These are phyloP conservation scores for Phytopythium oedochilum DNA, from an alignment of 352 stramenopile genomes.

Conservation along the genomic window DNA sequence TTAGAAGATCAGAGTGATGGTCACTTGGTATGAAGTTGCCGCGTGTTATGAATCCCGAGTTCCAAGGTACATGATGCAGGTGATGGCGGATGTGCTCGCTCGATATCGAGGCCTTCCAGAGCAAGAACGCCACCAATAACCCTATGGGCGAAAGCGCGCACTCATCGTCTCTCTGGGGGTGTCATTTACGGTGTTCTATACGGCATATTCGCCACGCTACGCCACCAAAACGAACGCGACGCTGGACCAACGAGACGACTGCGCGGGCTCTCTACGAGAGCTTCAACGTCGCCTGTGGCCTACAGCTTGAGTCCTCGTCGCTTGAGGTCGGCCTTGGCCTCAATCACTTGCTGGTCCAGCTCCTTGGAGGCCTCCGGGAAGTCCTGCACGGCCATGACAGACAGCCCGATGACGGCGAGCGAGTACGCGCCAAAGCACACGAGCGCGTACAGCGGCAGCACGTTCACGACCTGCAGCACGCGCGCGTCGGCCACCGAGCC, in stretches of 20 bases:
- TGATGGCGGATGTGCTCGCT: neutral
- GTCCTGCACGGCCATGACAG: conserved; percentile 66
- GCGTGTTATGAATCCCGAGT: neutral
- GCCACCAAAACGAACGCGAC: neutral
- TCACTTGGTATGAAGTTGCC: neutral
- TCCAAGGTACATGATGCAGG: neutral
- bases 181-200: neutral
- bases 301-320: conserved; percentile 57
- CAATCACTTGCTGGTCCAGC: conserved; percentile 56
- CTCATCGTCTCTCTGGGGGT: neutral
- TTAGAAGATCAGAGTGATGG: neutral
- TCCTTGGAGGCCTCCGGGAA: conserved; percentile 66
- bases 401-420: conserved; percentile 55
- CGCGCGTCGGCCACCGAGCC: conserved; percentile 24
- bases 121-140: neutral
- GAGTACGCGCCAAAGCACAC: conserved; percentile 74
- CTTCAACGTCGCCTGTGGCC: too few relatives aligned
- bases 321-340: conserved; percentile 55
- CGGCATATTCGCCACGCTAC: neutral
- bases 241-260: neutral
- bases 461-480: conserved; percentile 43
- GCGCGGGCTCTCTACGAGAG: neutral
- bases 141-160: neutral
- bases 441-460: conserved; percentile 64
- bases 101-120: neutral